Evolutionary conservation across 1,284 basidiomycete genomes (phyloP).

Genomic region (Ustilago cynodontis): DNA sequence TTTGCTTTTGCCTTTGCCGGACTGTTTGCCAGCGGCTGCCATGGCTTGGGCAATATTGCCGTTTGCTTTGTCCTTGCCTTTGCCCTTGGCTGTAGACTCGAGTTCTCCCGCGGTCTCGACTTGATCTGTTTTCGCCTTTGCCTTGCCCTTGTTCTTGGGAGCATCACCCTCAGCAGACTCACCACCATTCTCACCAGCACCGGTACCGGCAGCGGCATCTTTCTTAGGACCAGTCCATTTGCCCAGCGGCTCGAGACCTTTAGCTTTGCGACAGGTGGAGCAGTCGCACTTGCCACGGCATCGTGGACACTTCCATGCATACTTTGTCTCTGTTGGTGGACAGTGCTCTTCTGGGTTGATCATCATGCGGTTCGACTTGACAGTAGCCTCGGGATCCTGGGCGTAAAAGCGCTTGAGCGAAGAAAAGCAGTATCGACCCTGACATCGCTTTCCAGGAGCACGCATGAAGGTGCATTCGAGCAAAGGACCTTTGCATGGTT

Average conservation of each 20-base stretch:
- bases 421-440: conserved; percentile 42
- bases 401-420: conserved; percentile 45
- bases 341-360: conserved; percentile 46
- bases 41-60: conserved; percentile 25
- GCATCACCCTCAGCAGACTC: not conserved
- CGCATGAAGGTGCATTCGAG: conserved; percentile 54
- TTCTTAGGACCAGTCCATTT: conserved; percentile 16
- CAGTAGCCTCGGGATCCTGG: conserved; percentile 44
- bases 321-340: conserved; percentile 42
- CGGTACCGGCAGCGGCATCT: not conserved
- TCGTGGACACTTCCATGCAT: conserved; percentile 53
- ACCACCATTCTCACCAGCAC: not conserved
- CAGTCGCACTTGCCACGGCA: conserved; percentile 44
- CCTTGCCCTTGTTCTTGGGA: conserved; percentile 7
- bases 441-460: conserved; percentile 44
- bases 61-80: conserved; percentile 15
- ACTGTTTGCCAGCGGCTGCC: conserved; percentile 12
- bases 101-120: not conserved
- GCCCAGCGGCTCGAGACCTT: conserved; percentile 34
- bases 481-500: conserved; percentile 39
- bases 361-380: conserved; percentile 48
- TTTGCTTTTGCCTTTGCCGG: conserved; percentile 20
- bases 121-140: not conserved
- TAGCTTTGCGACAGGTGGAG: conserved; percentile 37
- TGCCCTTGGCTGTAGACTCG: not conserved